Percentiles rank a stretch among this genome's conserved stretches.
These are phyloP conservation scores for Geranium incanum DNA, from an alignment of 441 rosid genomes.

Conservation along the genomic window DNA sequence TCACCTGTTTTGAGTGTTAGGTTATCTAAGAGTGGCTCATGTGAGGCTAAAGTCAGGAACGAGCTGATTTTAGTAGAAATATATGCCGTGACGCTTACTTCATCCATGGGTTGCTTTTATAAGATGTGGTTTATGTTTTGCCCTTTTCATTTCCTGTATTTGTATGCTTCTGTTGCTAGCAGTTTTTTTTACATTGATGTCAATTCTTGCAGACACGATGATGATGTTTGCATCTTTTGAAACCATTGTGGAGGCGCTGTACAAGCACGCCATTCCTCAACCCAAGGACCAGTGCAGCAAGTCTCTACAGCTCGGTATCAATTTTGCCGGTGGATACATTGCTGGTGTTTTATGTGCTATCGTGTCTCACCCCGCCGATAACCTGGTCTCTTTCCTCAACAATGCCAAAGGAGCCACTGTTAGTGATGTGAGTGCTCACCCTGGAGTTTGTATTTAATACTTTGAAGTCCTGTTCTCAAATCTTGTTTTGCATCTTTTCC, in stretches of 20 bases:
- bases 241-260: constrained; percentile 86
- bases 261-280: constrained; percentile 75
- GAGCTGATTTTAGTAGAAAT: not conserved
- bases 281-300: constrained; percentile 95
- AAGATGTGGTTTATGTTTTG: not conserved
- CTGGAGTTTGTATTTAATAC: not conserved
- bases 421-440: constrained; percentile 49
- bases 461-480: not conserved
- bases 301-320: constrained; percentile 71
- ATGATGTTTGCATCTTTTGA: constrained; percentile 99
- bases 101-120: not conserved
- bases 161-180: constrained; percentile 3
- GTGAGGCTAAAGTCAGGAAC: not conserved
- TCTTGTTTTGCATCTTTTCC: not conserved
- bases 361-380: constrained; percentile 96
- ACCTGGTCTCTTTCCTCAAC: constrained; percentile 94
- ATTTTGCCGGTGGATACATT: constrained; percentile 91
- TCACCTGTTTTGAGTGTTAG: not conserved
- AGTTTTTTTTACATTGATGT: not conserved
- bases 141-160: not conserved
- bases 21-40: not conserved
- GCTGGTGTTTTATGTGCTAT: constrained; percentile 85
- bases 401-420: constrained; percentile 86
- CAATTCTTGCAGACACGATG: constrained; percentile 72
- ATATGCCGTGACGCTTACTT: not conserved